A percentile compares a stretch with the other conserved stretches of the same genome.
Evolutionary conservation across 1,284 basidiomycete genomes (phyloP).

Genomic region (Meira miltonrushii): DNA sequence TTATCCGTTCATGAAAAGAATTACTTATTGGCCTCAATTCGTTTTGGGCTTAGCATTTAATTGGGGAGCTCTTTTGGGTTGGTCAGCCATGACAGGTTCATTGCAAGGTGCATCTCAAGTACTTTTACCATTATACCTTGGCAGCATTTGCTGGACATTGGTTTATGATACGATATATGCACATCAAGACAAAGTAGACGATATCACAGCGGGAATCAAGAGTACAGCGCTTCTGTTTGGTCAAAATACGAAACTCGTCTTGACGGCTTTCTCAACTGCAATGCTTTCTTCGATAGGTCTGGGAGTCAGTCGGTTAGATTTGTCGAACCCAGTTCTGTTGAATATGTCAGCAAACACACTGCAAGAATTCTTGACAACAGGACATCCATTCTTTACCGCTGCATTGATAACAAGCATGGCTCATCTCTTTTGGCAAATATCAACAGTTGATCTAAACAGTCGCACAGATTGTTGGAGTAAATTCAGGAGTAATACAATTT

Average conservation of each 20-base stretch:
- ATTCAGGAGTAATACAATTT: conserved; percentile 80
- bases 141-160: conserved; percentile 86
- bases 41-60: conserved; percentile 71
- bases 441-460: conserved; percentile 64
- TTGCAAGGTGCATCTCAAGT: conserved; percentile 64
- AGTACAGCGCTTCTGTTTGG: conserved; percentile 86
- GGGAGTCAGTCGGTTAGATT: not conserved
- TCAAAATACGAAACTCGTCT: conserved; percentile 67
- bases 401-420: conserved; percentile 68
- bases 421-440: conserved; percentile 78
- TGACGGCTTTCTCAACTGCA: conserved; percentile 68
- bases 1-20: conserved; percentile 95
- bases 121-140: conserved; percentile 78
- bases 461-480: conserved; percentile 85
- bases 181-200: conserved; percentile 94
- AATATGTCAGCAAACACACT: conserved; percentile 2
- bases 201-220: conserved; percentile 79
- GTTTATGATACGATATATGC: conserved; percentile 98
- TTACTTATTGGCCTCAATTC: conserved; percentile 94
- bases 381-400: conserved; percentile 69
- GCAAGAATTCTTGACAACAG: conserved; percentile 61
- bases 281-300: conserved; percentile 52
- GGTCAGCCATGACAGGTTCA: conserved; percentile 81
- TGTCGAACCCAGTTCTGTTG: not conserved
- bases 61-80: conserved; percentile 93